Evolutionary conservation across 2,329 filamentous ascomycete species (phyloP), one percentile per base, ranked within the genome.

Genomic region (Aureobasidium lini): DNA sequence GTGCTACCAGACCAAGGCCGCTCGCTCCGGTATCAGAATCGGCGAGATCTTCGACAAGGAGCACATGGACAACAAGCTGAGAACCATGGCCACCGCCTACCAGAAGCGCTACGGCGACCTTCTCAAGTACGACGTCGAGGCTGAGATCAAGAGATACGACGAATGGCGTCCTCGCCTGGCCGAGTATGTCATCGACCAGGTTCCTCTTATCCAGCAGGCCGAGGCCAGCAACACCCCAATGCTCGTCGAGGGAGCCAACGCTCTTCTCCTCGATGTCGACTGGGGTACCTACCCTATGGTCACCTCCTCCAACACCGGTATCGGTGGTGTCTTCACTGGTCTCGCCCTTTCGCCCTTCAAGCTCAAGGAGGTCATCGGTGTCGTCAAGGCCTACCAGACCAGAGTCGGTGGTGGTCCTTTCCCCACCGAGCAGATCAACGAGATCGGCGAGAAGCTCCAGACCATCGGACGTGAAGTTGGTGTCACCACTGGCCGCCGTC

Each of bases 91-190:
- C 8, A 65, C 72, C 6, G 84, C 82, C n/a, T 88, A 81, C 73
- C 79, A 84, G 75, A 85, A 86, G 75, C 78, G 86, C 54, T 90
- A 84, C 66, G 87, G 87, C 7, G 82, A 87, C 64, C 72, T 88
- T 29, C 73, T 87, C 58, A 70, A 83, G 69, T 86, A 86, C 67
- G 84, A 90, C 62, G 79, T 86, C 6, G 86, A 91, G 65, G 84
- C 84, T 36, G 88, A 91, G 74, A 80, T 91, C 63, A 71, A 70
- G 16, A 76, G 77, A 42, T 89, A 86, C 73, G 78, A 82, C 68
- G 75, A 77, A 37, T 84, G 84, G 70, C 79, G 83, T 31, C 71
- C 75, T 61, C 78, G 78, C 66, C 77, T 90, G 29, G 77, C 77
- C 46, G 77, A 79, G 23, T 88, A 83, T 64, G 80, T 85, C 62